Conservation (phyloP, 2,329 filamentous ascomycete genomes). For the Rhinocladiella mackenziei region DNA sequence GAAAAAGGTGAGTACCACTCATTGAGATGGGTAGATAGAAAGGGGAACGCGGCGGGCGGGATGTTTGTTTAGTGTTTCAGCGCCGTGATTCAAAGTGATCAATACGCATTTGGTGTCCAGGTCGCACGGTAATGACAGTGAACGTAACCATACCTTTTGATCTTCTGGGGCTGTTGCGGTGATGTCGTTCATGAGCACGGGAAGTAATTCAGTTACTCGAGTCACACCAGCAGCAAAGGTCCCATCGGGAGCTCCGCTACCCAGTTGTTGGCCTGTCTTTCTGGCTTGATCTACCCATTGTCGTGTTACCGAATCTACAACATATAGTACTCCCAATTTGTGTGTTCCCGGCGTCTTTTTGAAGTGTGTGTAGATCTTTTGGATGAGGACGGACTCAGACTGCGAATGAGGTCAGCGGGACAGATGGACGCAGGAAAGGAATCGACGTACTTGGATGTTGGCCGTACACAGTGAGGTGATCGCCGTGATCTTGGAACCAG, state of each 20-base stretch:
- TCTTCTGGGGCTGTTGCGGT: slow-evolving; percentile 80
- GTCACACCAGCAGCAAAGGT: slow-evolving; percentile 93
- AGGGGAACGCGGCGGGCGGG: background rate
- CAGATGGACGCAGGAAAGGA: background rate
- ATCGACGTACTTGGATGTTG: slow-evolving; percentile 75
- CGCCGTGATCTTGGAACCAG: slow-evolving; percentile 82
- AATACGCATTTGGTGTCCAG: too few relatives aligned
- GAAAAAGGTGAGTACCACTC: slow-evolving; percentile 46
- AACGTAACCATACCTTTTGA: slow-evolving; percentile 76
- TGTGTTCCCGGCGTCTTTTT: slow-evolving; percentile 91
- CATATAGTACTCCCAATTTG: slow-evolving; percentile 98
- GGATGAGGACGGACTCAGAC: slow-evolving; percentile 92
- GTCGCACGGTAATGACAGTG: too few relatives aligned
- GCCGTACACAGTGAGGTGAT: slow-evolving; percentile 83
- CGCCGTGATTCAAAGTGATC: too few relatives aligned
- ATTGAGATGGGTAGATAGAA: slow-evolving; percentile 5
- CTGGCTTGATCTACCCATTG: slow-evolving; percentile 98
- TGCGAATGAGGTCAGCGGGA: slow-evolving; percentile 42
- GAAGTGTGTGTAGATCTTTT: slow-evolving; percentile 96
- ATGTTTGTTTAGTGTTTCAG: too few relatives aligned
- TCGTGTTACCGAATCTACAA: slow-evolving; percentile 99
- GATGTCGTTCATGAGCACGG: slow-evolving; percentile 92
- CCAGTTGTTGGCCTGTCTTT: slow-evolving; percentile 74
- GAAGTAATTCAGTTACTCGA: slow-evolving; percentile 92
- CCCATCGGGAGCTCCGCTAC: slow-evolving; percentile 77